These are phyloP conservation scores for Suillus alpinus DNA, from an alignment of 768 basidiomycete species.

Conservation along the genomic window DNA sequence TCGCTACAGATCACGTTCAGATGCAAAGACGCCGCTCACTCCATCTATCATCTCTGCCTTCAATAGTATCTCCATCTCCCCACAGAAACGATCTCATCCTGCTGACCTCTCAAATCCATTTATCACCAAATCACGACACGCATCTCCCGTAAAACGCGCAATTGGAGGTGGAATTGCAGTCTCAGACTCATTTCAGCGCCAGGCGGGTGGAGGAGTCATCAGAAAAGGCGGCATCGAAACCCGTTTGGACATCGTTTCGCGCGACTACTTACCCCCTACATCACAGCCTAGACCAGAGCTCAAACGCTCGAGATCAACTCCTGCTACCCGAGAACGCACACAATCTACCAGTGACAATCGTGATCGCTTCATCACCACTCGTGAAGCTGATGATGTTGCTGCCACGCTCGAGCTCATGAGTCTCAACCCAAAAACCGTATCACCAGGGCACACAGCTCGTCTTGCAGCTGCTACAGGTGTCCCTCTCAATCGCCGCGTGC, in stretches of 20 bases:
- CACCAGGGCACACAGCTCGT: slow-evolving; percentile 77
- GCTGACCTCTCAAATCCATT: slow-evolving; percentile 66
- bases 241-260: slow-evolving; percentile 71
- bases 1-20: slow-evolving; percentile 46
- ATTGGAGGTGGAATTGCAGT: slow-evolving; percentile 45
- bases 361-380: slow-evolving; percentile 73
- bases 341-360: slow-evolving; percentile 38
- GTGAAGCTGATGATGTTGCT: slow-evolving; percentile 52
- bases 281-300: slow-evolving; percentile 48
- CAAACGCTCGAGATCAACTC: slow-evolving; percentile 74
- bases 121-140: slow-evolving; percentile 50
- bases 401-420: slow-evolving; percentile 65
- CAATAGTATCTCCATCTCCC: slow-evolving; percentile 36
- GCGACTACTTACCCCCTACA: slow-evolving; percentile 69
- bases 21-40: slow-evolving; percentile 47
- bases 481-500: slow-evolving; percentile 74
- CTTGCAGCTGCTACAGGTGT: slow-evolving; percentile 75
- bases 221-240: slow-evolving; percentile 77
- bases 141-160: slow-evolving; percentile 65
- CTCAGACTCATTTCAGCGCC: slow-evolving; percentile 54
- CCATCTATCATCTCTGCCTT: slow-evolving; percentile 41
- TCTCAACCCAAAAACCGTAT: slow-evolving; percentile 55
- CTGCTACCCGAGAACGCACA: slow-evolving; percentile 44
- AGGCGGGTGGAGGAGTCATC: slow-evolving; percentile 66
- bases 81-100: slow-evolving; percentile 27